Evolutionary conservation across 179 eudicot genomes (phyloP).

Genomic region (Corrigiola litoralis): DNA sequence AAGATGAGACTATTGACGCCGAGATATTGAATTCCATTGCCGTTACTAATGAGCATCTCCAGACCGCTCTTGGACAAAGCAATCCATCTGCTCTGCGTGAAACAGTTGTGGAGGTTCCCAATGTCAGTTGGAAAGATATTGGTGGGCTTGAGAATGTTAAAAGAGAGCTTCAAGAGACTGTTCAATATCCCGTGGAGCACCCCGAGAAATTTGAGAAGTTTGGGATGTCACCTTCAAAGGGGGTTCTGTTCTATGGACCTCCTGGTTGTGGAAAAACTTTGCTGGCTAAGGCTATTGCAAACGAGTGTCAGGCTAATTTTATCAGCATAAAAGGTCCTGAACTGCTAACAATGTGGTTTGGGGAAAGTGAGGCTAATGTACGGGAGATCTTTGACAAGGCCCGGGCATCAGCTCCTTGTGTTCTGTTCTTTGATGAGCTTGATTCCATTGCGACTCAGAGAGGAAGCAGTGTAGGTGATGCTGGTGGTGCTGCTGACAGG

Average conservation of each 20-base stretch:
- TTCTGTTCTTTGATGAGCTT: constrained; percentile 78
- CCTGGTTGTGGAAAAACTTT: constrained; percentile 92
- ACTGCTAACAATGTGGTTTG: constrained; percentile 92
- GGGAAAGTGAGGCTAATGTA: constrained; percentile 93
- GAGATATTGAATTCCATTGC: constrained; percentile 90
- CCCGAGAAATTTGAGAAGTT: constrained; percentile 91
- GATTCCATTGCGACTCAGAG: constrained; percentile 96
- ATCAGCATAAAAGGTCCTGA: constrained; percentile 86
- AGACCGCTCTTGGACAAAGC: constrained; percentile 85
- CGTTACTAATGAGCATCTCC: constrained; percentile 76
- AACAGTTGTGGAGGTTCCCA: constrained; percentile 89
- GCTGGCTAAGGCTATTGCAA: constrained; percentile 87
- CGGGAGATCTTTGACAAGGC: constrained; percentile 90
- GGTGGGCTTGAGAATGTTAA: constrained; percentile 94
- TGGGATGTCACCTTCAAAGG: constrained; percentile 93
- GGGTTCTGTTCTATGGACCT: constrained; percentile 88
- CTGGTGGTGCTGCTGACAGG: constrained; percentile 91
- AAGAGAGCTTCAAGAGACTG: constrained; percentile 96
- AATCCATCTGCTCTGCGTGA: constrained; percentile 92
- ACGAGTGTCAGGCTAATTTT: constrained; percentile 86
- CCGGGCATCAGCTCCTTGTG: constrained; percentile 81
- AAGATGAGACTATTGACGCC: constrained; percentile 84
- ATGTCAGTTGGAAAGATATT: constrained; percentile 71
- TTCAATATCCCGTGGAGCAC: constrained; percentile 94
- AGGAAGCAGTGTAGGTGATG: constrained; percentile 81